These are phyloP conservation scores for Fomitopsis palustris DNA, from an alignment of 1,284 basidiomycete genomes.

Conservation along the genomic window DNA sequence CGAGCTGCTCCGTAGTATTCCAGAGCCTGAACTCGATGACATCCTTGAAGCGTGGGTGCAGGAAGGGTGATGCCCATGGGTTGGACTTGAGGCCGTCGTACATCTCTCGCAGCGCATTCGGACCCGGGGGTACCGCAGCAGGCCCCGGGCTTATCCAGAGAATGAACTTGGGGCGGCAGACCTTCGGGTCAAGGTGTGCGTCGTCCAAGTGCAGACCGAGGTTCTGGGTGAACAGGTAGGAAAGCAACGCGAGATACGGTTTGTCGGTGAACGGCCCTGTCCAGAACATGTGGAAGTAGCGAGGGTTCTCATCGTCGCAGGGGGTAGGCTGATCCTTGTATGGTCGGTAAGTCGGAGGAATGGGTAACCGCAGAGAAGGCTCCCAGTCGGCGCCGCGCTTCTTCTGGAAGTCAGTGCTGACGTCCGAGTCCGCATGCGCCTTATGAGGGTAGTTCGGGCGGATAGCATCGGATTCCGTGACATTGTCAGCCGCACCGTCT, in stretches of 20 bases:
- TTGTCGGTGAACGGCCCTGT: constrained; percentile 78
- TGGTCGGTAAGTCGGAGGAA: constrained; percentile 35
- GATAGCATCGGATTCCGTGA: constrained; percentile 22
- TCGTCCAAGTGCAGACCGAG: constrained; percentile 54
- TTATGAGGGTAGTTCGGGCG: constrained; percentile 23
- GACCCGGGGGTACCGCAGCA: constrained; percentile 51
- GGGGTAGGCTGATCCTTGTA: constrained; percentile 35
- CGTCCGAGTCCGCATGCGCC: constrained; percentile 27
- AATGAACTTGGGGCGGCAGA: constrained; percentile 72
- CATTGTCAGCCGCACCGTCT: constrained; percentile 40
- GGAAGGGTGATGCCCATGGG: constrained; percentile 67
- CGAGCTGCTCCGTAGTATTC: constrained; percentile 73
- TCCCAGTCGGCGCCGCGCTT: constrained; percentile 47
- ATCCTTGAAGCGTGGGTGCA: constrained; percentile 63
- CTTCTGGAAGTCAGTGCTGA: constrained; percentile 38
- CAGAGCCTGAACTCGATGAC: constrained; percentile 69
- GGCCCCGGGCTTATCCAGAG: constrained; percentile 73
- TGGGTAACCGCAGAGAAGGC: constrained; percentile 31
- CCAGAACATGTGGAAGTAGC: constrained; percentile 82
- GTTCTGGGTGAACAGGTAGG: constrained; percentile 76
- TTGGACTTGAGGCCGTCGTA: constrained; percentile 52
- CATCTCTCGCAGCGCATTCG: constrained; percentile 54
- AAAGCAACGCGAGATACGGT: constrained; percentile 71
- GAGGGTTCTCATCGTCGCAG: constrained; percentile 65
- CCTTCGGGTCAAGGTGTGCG: constrained; percentile 28